Evolutionary conservation across 306 rosid genomes (phyloP).

Genomic region (Ormosia emarginata): DNA sequence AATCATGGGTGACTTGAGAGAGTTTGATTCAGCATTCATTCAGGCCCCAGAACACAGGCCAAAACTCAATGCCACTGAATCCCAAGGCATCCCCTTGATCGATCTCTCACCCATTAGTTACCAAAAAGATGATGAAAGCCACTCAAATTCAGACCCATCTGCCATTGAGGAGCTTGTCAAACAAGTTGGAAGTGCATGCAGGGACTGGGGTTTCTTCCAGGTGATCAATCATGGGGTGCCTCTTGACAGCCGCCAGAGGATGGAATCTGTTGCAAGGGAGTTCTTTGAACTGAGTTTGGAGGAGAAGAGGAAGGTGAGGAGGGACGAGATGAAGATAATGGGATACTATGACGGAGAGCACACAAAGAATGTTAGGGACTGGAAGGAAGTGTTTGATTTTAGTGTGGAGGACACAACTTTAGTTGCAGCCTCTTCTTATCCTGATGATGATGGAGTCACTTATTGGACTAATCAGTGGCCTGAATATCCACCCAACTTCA

Average conservation of each 20-base stretch:
- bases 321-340: conserved; percentile 20
- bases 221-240: conserved; percentile 56
- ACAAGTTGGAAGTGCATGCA: conserved; percentile 40
- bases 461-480: conserved; percentile 57
- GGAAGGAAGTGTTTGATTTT: conserved; percentile 64
- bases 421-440: conserved; percentile 29
- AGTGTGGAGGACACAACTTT: conserved; percentile 23
- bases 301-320: conserved; percentile 45
- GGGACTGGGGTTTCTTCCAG: conserved; percentile 58
- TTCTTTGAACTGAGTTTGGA: conserved; percentile 49
- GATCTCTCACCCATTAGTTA: conserved; percentile 19
- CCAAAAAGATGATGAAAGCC: background rate
- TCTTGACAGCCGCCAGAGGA: conserved; percentile 12
- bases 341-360: conserved; percentile 52
- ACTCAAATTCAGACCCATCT: background rate
- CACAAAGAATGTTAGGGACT: conserved; percentile 63
- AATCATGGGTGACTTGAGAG: conserved; percentile 31
- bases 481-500: conserved; percentile 28
- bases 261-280: conserved; percentile 23
- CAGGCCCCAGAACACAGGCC: conserved; percentile 52
- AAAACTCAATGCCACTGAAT: conserved; percentile 14
- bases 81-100: conserved; percentile 31
- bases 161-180: conserved; percentile 13
- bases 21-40: conserved; percentile 39
- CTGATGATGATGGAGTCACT: conserved; percentile 16